Evolutionary conservation across 164 flowering plant species (phyloP).

Genomic region (Protea cynaroides): DNA sequence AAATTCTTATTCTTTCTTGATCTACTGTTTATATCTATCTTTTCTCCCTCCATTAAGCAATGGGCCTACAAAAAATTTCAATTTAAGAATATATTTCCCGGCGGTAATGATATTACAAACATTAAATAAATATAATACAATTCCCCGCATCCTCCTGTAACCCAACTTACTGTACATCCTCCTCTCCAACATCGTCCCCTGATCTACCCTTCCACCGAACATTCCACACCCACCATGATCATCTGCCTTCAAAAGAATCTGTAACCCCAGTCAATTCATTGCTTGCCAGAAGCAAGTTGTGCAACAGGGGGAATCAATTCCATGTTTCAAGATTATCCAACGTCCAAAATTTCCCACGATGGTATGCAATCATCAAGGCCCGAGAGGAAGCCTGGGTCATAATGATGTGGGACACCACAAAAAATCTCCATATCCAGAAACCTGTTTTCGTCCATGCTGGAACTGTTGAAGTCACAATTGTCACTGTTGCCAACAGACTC

Average conservation of each 20-base stretch:
- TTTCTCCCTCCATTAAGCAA: not conserved
- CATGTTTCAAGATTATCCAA: conserved; percentile 23
- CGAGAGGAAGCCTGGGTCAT: conserved; percentile 28
- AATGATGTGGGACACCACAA: conserved; percentile 26
- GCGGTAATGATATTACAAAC: not conserved
- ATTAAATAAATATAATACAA: not conserved
- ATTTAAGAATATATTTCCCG: not conserved
- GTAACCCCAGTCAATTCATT: not conserved
- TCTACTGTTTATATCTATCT: not conserved
- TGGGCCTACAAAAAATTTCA: not conserved
- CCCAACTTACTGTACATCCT: not conserved
- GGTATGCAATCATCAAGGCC: conserved; percentile 45
- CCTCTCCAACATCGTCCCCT: not conserved
- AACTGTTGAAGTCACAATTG: not conserved
- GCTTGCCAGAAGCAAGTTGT: not conserved
- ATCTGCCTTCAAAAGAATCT: not conserved
- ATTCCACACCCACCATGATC: not conserved
- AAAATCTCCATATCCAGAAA: conserved; percentile 17
- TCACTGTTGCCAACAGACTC: conserved; percentile 10
- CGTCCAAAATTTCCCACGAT: conserved; percentile 35
- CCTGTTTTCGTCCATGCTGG: conserved; percentile 13
- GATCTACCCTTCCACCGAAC: not conserved
- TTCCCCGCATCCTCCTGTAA: not conserved
- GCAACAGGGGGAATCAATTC: not conserved
- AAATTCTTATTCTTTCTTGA: too few species aligned